Evolutionary conservation across 2,329 filamentous ascomycete genomes (phyloP).

Genomic region (Phialocephala subalpina): DNA sequence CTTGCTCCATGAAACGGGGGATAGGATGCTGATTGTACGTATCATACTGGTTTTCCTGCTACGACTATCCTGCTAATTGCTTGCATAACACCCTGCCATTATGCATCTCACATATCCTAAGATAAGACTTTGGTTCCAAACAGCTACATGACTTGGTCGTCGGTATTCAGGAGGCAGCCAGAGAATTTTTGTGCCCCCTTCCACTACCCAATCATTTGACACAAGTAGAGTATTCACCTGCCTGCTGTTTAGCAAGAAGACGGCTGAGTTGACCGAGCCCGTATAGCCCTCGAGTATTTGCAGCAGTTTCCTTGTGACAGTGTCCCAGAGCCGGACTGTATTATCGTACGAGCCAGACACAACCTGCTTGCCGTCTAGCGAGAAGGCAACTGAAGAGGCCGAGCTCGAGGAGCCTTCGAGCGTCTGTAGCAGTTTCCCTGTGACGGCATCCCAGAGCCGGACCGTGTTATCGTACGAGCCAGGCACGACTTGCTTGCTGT

Average conservation of each 20-base stretch:
- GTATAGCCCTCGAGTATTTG: constrained; percentile 25
- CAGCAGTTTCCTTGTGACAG: background rate
- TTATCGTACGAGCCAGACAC: constrained; percentile 25
- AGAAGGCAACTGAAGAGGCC: constrained; percentile 13
- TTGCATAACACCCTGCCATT: too few relatives aligned
- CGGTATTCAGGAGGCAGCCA: constrained; percentile 3
- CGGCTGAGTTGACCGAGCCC: constrained; percentile 14
- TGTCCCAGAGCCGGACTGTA: constrained; percentile 17
- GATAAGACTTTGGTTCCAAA: background rate
- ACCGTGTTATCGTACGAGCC: background rate
- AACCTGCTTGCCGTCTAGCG: too few relatives aligned
- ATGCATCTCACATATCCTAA: too few relatives aligned
- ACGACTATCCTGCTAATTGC: too few relatives aligned
- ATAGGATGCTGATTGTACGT: too few relatives aligned
- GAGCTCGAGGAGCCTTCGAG: constrained; percentile 17
- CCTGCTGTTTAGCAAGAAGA: constrained; percentile 29
- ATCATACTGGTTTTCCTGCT: too few relatives aligned
- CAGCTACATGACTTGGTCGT: background rate
- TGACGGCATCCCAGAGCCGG: too few relatives aligned
- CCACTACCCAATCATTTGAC: background rate
- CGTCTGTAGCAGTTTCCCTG: too few relatives aligned
- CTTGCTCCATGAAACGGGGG: too few relatives aligned
- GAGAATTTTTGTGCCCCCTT: background rate
- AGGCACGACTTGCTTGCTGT: too few relatives aligned
- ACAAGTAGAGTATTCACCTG: background rate